A percentile compares a stretch with the other conserved stretches of the same genome.
These are phyloP conservation scores for Lignosus rhinocerotis DNA, from an alignment of 1,284 basidiomycete species.

Conservation along the genomic window DNA sequence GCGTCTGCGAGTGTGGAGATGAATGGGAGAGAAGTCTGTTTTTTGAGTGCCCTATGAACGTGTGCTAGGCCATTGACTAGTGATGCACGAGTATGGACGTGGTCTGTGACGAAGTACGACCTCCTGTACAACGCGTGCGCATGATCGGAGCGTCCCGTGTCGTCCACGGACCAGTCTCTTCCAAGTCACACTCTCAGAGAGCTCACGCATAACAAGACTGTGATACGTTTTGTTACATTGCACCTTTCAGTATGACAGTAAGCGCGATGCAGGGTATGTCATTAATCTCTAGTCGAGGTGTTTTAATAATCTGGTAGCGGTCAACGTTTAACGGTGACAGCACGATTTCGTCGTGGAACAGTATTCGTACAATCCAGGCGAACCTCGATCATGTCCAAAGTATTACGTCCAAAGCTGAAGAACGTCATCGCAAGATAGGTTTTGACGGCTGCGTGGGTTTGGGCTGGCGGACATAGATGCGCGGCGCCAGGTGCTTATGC, in stretches of 20 bases:
- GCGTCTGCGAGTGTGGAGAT: not conserved
- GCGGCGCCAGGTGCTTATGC: constrained; percentile 13
- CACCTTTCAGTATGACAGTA: not conserved
- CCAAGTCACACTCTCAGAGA: too few relatives aligned
- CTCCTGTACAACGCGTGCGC: not conserved
- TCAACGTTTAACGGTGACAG: not conserved
- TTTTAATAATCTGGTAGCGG: not conserved
- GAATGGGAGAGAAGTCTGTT: not conserved
- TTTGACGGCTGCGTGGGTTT: constrained; percentile 17
- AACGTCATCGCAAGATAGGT: constrained; percentile 20
- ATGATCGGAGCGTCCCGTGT: not conserved
- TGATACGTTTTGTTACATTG: not conserved
- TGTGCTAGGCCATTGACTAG: not conserved
- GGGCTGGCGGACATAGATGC: constrained; percentile 17
- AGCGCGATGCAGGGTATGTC: constrained; percentile 4
- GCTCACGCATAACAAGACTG: too few relatives aligned
- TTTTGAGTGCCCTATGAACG: constrained; percentile 4
- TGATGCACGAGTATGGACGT: constrained; percentile 7
- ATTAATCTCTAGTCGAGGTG: constrained; percentile 2
- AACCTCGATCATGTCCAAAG: not conserved
- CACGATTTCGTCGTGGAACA: not conserved
- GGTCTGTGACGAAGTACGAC: constrained; percentile 3
- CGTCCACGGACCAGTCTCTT: too few relatives aligned
- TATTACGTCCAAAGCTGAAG: constrained; percentile 1
- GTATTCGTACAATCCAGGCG: constrained; percentile 7